These are phyloP conservation scores for Paxillus ammoniavirescens DNA, from an alignment of 768 basidiomycete species.

Conservation along the genomic window DNA sequence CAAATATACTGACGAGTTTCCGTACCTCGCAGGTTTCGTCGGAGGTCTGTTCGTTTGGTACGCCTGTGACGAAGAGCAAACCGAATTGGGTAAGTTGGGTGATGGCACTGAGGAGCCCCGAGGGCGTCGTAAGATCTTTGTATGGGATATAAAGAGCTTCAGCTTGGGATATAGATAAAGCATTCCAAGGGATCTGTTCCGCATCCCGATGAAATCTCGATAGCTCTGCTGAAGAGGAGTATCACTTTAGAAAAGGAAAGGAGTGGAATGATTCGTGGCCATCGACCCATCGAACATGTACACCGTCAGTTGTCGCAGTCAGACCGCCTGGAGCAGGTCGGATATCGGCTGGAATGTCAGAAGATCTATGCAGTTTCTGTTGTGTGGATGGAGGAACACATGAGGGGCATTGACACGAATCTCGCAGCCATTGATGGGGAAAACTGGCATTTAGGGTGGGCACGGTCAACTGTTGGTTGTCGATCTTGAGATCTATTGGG, in stretches of 20 bases:
- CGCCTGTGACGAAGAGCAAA: conserved; percentile 67
- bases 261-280: conserved; percentile 60
- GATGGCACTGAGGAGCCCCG: conserved; percentile 56
- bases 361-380: conserved; percentile 74
- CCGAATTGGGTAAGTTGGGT: conserved; percentile 72
- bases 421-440: conserved; percentile 78
- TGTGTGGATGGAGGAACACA: conserved; percentile 77
- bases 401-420: conserved; percentile 70
- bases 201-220: conserved; percentile 46
- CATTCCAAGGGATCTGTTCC: conserved; percentile 44
- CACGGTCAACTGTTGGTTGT: conserved; percentile 13
- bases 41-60: conserved; percentile 61
- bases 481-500: conserved; percentile 10
- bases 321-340: conserved; percentile 44
- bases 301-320: conserved; percentile 39
- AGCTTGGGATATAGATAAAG: conserved; percentile 32
- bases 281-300: conserved; percentile 57
- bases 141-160: conserved; percentile 58
- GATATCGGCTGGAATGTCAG: conserved; percentile 57
- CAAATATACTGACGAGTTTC: conserved; percentile 61
- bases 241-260: conserved; percentile 45
- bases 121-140: conserved; percentile 40
- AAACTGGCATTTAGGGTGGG: conserved; percentile 43
- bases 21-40: conserved; percentile 66
- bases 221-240: conserved; percentile 39